These are phyloP conservation scores for Globisporangium splendens DNA, from an alignment of 352 stramenopile genomes.

Conservation along the genomic window DNA sequence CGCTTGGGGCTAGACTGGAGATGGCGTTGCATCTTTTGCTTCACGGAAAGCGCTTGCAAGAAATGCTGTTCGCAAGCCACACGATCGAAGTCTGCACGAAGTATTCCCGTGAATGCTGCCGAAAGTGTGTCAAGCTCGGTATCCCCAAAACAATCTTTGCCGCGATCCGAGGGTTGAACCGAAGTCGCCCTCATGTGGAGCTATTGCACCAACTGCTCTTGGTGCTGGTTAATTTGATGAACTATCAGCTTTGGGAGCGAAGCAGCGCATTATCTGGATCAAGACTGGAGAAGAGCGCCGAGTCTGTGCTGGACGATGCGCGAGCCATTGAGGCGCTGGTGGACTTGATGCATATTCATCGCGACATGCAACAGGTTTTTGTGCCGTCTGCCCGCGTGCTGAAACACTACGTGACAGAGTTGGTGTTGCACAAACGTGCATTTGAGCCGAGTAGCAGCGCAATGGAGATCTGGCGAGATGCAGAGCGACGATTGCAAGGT, in stretches of 20 bases:
- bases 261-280: constrained; percentile 3
- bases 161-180: constrained; percentile 92
- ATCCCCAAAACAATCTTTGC: constrained; percentile 90
- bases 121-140: constrained; percentile 81
- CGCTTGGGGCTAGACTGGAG: constrained; percentile 55
- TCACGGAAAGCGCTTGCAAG: constrained; percentile 82
- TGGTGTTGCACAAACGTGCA: constrained; percentile 20
- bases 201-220: constrained; percentile 87
- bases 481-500: constrained; percentile 40
- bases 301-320: constrained; percentile 54
- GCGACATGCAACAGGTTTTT: constrained; percentile 86
- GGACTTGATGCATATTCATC: constrained; percentile 94
- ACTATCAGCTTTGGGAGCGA: constrained; percentile 44
- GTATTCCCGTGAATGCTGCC: constrained; percentile 89
- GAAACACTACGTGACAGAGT: constrained; percentile 48
- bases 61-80: constrained; percentile 91
- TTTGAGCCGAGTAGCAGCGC: constrained; percentile 4
- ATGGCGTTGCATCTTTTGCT: constrained; percentile 72
- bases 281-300: constrained; percentile 30
- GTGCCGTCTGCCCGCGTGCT: constrained; percentile 57
- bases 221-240: constrained; percentile 86
- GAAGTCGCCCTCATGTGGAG: constrained; percentile 93
- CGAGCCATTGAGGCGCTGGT: constrained; percentile 85
- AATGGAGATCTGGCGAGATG: constrained; percentile 40
- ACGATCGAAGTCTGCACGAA: constrained; percentile 91